phyloP scores from a whole-genome alignment of 176 grass and related monocot species.

The Urochloa ruziziensis region DNA sequence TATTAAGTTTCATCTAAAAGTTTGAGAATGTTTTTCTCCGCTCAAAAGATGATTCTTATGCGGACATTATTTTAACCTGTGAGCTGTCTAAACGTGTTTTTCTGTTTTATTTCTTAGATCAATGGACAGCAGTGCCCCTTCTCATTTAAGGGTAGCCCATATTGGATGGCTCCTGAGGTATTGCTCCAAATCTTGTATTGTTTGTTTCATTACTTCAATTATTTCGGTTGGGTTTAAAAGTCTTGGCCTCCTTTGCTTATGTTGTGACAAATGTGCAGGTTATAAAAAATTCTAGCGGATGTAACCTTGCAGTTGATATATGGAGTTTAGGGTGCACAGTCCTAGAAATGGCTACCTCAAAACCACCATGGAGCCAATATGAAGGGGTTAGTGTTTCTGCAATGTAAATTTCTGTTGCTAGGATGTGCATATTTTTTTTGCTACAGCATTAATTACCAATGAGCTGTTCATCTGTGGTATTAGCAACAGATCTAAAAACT shows the following conservation, averaged over 20 bases:
- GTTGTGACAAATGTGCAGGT: slow-evolving; percentile 51
- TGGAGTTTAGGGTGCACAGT: slow-evolving; percentile 99
- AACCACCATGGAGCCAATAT: slow-evolving; percentile 99
- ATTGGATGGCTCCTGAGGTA: slow-evolving; percentile 99
- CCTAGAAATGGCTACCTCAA: slow-evolving; percentile 98
- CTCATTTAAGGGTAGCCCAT: slow-evolving; percentile 96
- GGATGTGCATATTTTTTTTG: slow-evolving; percentile 19
- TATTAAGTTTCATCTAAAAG: slow-evolving; percentile 11
- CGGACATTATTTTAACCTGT: not conserved
- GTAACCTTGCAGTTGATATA: slow-evolving; percentile 96
- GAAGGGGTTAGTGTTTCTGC: slow-evolving; percentile 78
- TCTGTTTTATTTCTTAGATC: slow-evolving; percentile 61
- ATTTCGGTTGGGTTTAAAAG: slow-evolving; percentile 14
- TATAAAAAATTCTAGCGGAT: slow-evolving; percentile 93
- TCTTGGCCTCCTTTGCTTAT: slow-evolving; percentile 9
- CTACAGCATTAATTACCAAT: slow-evolving; percentile 12
- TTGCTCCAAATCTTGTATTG: slow-evolving; percentile 23
- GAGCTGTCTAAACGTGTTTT: slow-evolving; percentile 29
- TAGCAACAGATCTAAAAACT: not conserved
- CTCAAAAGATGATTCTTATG: slow-evolving; percentile 1
- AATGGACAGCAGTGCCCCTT: slow-evolving; percentile 90
- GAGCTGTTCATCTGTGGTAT: not conserved
- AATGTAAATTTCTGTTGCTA: slow-evolving; percentile 19
- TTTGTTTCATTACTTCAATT: not conserved
- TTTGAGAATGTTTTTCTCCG: slow-evolving; percentile 5